These are phyloP conservation scores for Coffea canephora DNA, from an alignment of 257 asterid species.

Conservation along the genomic window DNA sequence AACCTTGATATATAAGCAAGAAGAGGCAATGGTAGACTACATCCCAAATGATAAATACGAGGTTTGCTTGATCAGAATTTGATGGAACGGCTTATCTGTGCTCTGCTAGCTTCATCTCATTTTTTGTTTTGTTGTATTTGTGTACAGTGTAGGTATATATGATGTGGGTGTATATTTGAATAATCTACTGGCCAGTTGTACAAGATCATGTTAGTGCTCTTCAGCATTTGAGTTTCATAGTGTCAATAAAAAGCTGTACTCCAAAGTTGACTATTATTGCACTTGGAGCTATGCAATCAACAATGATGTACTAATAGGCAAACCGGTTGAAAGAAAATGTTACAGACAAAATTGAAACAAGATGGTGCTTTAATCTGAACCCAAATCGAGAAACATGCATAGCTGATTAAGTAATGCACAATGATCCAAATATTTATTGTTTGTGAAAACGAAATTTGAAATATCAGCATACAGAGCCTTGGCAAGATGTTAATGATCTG, in stretches of 20 bases:
- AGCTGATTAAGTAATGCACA: too few relatives aligned
- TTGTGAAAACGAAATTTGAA: too few relatives aligned
- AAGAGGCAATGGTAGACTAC: neutral
- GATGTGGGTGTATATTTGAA: constrained; percentile 23
- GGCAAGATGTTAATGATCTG: neutral
- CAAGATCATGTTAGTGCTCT: neutral
- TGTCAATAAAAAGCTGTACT: neutral
- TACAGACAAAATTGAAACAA: too few relatives aligned
- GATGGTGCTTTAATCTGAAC: too few relatives aligned
- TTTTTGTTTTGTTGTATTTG: constrained; percentile 5
- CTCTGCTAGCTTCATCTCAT: neutral
- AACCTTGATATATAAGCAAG: neutral
- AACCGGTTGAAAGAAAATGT: neutral
- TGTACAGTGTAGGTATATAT: constrained; percentile 7
- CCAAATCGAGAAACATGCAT: too few relatives aligned
- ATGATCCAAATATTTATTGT: too few relatives aligned
- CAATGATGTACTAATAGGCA: neutral
- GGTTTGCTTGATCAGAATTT: neutral
- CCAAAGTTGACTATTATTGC: neutral
- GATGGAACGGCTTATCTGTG: neutral
- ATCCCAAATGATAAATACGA: neutral
- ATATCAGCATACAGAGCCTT: too few relatives aligned
- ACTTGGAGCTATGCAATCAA: neutral
- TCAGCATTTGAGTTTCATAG: neutral
- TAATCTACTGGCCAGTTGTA: constrained; percentile 6